Evolutionary conservation across 129 eudicot species (phyloP).

Genomic region (Centella asiatica): DNA sequence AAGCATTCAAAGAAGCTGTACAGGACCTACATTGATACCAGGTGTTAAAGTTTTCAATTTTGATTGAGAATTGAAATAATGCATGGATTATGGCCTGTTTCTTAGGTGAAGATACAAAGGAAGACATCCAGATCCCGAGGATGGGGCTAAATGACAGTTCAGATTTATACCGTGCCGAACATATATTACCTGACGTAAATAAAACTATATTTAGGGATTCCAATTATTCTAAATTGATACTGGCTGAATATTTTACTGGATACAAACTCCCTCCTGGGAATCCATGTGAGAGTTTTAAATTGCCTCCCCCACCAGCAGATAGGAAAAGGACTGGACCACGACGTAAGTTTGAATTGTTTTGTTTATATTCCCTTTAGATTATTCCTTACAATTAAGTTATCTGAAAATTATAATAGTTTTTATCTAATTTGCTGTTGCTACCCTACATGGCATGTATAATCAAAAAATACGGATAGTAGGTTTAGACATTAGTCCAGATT

Average conservation of each 20-base stretch:
- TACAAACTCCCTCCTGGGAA: slow-evolving; percentile 80
- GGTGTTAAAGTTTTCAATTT: not conserved
- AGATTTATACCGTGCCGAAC: not conserved
- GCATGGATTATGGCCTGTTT: slow-evolving; percentile 7
- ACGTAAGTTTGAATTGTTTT: slow-evolving; percentile 21
- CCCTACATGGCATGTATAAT: not conserved
- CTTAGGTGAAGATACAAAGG: slow-evolving; percentile 63
- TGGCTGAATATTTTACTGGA: slow-evolving; percentile 60
- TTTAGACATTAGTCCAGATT: not conserved
- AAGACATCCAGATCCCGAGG: slow-evolving; percentile 25
- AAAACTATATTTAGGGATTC: slow-evolving; percentile 9
- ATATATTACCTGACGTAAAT: slow-evolving; percentile 22
- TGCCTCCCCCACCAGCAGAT: slow-evolving; percentile 91
- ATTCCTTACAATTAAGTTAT: not conserved
- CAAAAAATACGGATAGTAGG: not conserved
- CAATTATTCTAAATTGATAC: slow-evolving; percentile 32
- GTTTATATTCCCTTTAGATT: not conserved
- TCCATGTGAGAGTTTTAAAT: slow-evolving; percentile 62
- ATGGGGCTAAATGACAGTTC: slow-evolving; percentile 39
- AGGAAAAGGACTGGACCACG: slow-evolving; percentile 73
- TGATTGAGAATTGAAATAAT: not conserved
- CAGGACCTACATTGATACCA: not conserved
- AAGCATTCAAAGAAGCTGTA: not conserved
- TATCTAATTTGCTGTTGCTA: not conserved
- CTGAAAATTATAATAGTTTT: not conserved